phyloP scores from a whole-genome alignment of 495 filamentous ascomycete genomes.

The Penicillium macrosclerotiorum region DNA sequence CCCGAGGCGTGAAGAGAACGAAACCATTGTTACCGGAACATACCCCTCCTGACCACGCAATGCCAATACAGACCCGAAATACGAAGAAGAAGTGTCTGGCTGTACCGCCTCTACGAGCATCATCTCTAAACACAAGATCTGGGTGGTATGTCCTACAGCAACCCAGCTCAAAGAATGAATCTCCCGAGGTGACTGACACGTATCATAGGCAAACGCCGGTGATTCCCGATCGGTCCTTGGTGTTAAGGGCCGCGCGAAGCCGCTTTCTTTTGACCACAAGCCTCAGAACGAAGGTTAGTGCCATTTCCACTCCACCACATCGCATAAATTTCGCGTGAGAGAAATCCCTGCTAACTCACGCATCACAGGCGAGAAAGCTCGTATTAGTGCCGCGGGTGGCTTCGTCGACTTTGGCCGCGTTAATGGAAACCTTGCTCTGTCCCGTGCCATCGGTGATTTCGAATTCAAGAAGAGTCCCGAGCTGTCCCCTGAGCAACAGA shows the following conservation, averaged over 20 bases:
- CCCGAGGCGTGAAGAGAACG: too few relatives aligned
- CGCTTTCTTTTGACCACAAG: constrained; percentile 96
- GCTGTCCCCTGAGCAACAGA: constrained; percentile 92
- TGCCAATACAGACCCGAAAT: constrained; percentile 73
- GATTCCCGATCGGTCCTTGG: constrained; percentile 93
- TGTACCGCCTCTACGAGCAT: constrained; percentile 92
- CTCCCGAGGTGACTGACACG: constrained; percentile 6
- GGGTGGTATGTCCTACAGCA: constrained; percentile 81
- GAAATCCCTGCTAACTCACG: constrained; percentile 16
- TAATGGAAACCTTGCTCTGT: constrained; percentile 97
- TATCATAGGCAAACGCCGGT: constrained; percentile 81
- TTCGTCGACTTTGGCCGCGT: constrained; percentile 99
- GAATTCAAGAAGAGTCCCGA: constrained; percentile 99
- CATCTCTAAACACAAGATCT: constrained; percentile 88
- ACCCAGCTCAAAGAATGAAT: background rate
- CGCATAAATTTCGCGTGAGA: constrained; percentile 1
- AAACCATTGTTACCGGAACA: background rate
- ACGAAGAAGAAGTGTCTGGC: constrained; percentile 96
- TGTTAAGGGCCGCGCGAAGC: constrained; percentile 94
- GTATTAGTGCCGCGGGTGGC: constrained; percentile 91
- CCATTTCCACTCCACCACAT: background rate
- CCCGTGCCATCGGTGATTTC: constrained; percentile 96
- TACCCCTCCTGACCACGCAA: constrained; percentile 1
- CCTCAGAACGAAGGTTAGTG: constrained; percentile 90
- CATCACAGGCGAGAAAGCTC: constrained; percentile 81